A percentile compares a stretch with the other conserved stretches of the same genome.
These are phyloP conservation scores for Mycena citricolor DNA, from an alignment of 1,284 basidiomycete species.

Conservation along the genomic window DNA sequence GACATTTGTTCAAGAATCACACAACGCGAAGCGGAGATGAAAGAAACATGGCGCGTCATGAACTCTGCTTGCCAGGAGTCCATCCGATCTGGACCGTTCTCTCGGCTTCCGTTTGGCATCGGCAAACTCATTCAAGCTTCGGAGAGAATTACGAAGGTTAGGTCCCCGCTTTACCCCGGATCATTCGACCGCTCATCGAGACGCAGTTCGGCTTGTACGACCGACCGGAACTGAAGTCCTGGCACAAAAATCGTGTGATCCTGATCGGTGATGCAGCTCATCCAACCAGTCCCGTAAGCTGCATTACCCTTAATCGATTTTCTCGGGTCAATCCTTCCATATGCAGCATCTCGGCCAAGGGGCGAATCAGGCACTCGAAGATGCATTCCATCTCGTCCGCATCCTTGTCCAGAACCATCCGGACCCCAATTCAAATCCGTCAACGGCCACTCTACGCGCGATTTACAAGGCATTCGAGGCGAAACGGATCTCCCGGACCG, in stretches of 20 bases:
- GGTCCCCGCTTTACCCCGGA: neutral
- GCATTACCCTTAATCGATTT: neutral
- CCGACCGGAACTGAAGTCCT: conserved; percentile 41
- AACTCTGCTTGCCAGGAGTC: conserved; percentile 33
- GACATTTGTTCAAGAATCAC: conserved; percentile 33
- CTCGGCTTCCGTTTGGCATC: conserved; percentile 37
- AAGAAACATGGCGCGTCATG: conserved; percentile 44
- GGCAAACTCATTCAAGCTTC: conserved; percentile 38
- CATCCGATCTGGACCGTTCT: conserved; percentile 33
- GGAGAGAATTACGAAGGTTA: conserved; percentile 40
- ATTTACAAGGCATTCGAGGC: conserved; percentile 45
- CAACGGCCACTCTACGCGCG: conserved; percentile 30
- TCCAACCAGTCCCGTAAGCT: conserved; percentile 40
- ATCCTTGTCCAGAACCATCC: conserved; percentile 38
- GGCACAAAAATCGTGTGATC: conserved; percentile 42
- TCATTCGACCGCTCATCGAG: neutral
- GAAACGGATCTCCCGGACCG: conserved; percentile 38
- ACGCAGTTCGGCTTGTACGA: conserved; percentile 47
- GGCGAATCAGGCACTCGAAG: conserved; percentile 49
- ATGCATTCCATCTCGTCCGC: conserved; percentile 40
- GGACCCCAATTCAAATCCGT: conserved; percentile 24
- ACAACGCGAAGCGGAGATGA: conserved; percentile 37
- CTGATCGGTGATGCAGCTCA: conserved; percentile 46
- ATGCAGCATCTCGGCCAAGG: conserved; percentile 49
- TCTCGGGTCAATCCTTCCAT: conserved; percentile 6